Conservation (phyloP, 352 stramenopile genomes). For the Salisapilia sapeloensis region DNA sequence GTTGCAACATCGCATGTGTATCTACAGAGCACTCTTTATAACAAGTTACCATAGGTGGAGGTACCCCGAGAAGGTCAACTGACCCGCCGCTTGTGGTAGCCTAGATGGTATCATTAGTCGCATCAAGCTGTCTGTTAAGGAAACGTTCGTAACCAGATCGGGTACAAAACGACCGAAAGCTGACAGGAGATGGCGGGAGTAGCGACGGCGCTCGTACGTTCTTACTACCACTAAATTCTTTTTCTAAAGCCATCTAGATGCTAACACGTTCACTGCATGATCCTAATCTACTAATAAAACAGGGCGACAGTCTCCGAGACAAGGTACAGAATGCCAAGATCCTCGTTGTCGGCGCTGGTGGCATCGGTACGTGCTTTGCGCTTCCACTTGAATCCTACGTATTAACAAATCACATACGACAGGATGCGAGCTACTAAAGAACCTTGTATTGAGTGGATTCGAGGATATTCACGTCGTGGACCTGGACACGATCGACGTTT, state of each 20-base stretch:
- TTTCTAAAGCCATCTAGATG: too few species aligned
- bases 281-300: neutral
- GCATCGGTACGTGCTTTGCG: conserved; percentile 76
- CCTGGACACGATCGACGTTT: conserved; percentile 99
- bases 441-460: conserved; percentile 96
- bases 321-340: conserved; percentile 80
- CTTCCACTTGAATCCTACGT: neutral
- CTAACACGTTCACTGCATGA: neutral
- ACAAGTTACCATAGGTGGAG: too few species aligned
- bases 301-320: conserved; percentile 36
- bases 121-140: too few species aligned
- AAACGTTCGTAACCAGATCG: too few species aligned
- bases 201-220: conserved; percentile 32
- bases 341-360: conserved; percentile 94
- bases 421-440: conserved; percentile 98
- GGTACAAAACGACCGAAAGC: too few species aligned
- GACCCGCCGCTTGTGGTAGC: too few species aligned
- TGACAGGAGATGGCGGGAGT: conserved; percentile 3
- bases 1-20: too few species aligned
- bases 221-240: neutral
- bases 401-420: neutral
- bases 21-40: too few species aligned
- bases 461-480: conserved; percentile 89
- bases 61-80: too few species aligned
- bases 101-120: too few species aligned